Percentiles rank a stretch among this genome's conserved stretches.
These are phyloP conservation scores for Pseudogymnoascus sp. DNA, from an alignment of 2,329 filamentous ascomycete species.

Conservation along the genomic window DNA sequence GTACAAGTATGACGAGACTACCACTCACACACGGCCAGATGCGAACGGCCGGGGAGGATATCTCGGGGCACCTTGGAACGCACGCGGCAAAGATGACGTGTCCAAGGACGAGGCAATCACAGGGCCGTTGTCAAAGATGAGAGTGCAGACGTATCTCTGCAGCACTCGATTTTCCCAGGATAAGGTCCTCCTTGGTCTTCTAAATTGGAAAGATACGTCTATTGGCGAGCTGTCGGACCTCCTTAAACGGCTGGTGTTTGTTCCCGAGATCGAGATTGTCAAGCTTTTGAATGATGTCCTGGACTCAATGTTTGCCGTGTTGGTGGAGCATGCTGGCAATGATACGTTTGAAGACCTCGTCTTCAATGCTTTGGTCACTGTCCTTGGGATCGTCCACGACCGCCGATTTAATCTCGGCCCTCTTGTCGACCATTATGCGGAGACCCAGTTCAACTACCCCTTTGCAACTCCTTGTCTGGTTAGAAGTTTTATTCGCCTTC, in stretches of 20 bases:
- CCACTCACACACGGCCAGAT: conserved; percentile 56
- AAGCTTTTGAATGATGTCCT: conserved; percentile 87
- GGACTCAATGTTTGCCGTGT: conserved; percentile 80
- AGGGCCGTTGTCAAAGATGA: conserved; percentile 71
- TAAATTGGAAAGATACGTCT: conserved; percentile 76
- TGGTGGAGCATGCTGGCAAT: conserved; percentile 84
- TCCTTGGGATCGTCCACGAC: conserved; percentile 90
- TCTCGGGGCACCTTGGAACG: conserved; percentile 71
- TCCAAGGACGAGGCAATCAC: conserved; percentile 66
- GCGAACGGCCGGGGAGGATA: conserved; percentile 75
- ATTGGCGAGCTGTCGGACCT: conserved; percentile 64
- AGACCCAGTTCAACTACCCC: conserved; percentile 83
- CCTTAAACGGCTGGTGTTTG: conserved; percentile 78
- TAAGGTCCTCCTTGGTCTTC: conserved; percentile 69
- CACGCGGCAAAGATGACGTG: conserved; percentile 56
- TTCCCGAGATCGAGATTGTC: conserved; percentile 95
- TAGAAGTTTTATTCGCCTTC: conserved; percentile 73
- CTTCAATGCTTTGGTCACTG: conserved; percentile 81
- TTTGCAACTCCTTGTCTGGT: conserved; percentile 85
- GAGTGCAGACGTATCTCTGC: conserved; percentile 78
- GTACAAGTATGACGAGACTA: conserved; percentile 89
- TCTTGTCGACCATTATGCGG: conserved; percentile 84
- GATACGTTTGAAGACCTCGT: conserved; percentile 89
- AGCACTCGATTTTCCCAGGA: conserved; percentile 95
- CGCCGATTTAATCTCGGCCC: conserved; percentile 86